Conservation (phyloP, 1,139 yeast genomes). For the Hanseniaspora gamundiae region DNA sequence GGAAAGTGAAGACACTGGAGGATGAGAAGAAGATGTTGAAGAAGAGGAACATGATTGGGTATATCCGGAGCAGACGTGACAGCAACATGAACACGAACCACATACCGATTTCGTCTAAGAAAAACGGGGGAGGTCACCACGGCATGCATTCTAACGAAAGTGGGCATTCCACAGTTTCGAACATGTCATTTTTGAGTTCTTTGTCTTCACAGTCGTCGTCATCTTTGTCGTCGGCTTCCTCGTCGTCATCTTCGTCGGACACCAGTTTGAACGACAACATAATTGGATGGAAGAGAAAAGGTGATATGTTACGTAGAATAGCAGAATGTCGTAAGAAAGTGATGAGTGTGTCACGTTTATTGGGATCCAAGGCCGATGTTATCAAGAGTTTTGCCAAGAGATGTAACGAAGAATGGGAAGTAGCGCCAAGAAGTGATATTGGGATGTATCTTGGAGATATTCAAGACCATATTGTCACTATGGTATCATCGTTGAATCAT, state of each 20-base stretch:
- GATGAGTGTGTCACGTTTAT: slow-evolving; percentile 72
- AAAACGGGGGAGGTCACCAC: too few relatives aligned
- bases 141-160: neutral
- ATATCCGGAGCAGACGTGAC: neutral
- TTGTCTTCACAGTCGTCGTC: neutral
- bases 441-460: slow-evolving; percentile 90
- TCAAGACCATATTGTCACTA: slow-evolving; percentile 88
- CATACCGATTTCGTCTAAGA: neutral
- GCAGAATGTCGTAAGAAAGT: slow-evolving; percentile 93
- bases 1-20: slow-evolving; percentile 7
- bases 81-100: neutral
- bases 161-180: neutral
- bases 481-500: slow-evolving; percentile 90
- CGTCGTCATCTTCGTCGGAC: slow-evolving; percentile 29
- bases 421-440: slow-evolving; percentile 62
- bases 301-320: slow-evolving; percentile 86
- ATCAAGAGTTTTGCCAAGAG: slow-evolving; percentile 88
- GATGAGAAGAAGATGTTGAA: slow-evolving; percentile 1
- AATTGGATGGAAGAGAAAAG: slow-evolving; percentile 81
- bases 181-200: neutral
- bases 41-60: slow-evolving; percentile 2
- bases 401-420: slow-evolving; percentile 73
- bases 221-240: neutral
- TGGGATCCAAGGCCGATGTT: slow-evolving; percentile 93
- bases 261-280: slow-evolving; percentile 33